Evolutionary conservation across 75 land plant genomes (phyloP).

Genomic region (Pseudotsuga menziesii): DNA sequence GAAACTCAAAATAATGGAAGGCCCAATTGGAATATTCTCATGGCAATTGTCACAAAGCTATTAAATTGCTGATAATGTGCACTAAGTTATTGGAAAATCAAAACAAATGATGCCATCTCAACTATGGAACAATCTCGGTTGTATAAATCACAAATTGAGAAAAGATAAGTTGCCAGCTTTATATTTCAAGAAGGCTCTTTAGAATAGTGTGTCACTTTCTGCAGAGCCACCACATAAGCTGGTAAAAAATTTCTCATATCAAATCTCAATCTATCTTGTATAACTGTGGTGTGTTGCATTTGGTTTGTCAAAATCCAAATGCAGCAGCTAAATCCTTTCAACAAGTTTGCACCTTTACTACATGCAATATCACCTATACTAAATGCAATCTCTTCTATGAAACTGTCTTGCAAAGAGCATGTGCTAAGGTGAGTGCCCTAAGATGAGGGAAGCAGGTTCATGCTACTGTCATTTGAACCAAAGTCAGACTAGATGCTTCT

Average conservation of each 20-base stretch:
- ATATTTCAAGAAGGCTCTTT: constrained; percentile 66
- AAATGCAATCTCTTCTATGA: constrained; percentile 74
- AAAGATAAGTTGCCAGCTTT: constrained; percentile 56
- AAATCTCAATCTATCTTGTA: constrained; percentile 71
- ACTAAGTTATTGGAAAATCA: constrained; percentile 45
- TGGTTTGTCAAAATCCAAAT: constrained; percentile 25
- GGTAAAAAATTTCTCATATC: constrained; percentile 62
- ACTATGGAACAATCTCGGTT: constrained; percentile 84
- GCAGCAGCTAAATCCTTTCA: no score
- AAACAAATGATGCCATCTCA: constrained; percentile 50
- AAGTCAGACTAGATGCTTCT: constrained; percentile 24
- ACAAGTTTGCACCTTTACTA: constrained; percentile 57
- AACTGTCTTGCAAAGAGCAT: constrained; percentile 77
- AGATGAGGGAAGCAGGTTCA: constrained; percentile 56
- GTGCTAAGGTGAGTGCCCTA: constrained; percentile 40
- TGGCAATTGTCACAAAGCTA: constrained; percentile 83
- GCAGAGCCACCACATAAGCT: constrained; percentile 53
- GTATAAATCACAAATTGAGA: constrained; percentile 67
- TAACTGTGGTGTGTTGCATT: constrained; percentile 79
- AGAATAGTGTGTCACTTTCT: constrained; percentile 22
- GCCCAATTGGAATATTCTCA: constrained; percentile 84
- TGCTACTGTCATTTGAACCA: constrained; percentile 32
- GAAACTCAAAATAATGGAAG: constrained; percentile 41
- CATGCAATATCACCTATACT: constrained; percentile 39
- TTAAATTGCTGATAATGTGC: constrained; percentile 72